These are phyloP conservation scores for Mrakia blollopis DNA, from an alignment of 768 basidiomycete species.

Conservation along the genomic window DNA sequence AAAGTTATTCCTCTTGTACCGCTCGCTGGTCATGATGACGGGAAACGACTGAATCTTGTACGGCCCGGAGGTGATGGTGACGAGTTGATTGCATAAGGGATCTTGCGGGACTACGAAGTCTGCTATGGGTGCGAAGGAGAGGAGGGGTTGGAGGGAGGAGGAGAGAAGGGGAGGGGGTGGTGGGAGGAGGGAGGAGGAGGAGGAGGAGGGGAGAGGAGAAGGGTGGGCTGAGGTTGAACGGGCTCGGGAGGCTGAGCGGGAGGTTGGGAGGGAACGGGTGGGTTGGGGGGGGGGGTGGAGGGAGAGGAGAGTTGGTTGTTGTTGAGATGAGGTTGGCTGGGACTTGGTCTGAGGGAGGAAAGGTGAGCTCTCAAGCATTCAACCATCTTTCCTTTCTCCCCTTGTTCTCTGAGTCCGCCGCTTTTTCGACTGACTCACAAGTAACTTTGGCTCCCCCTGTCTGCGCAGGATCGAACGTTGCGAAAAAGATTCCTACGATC, in stretches of 20 bases:
- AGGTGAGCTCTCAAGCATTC: conserved; percentile 41
- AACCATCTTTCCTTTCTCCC: background rate
- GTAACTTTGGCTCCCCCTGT: conserved; percentile 72
- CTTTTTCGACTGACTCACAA: conserved; percentile 53
- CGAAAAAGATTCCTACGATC: conserved; percentile 45
- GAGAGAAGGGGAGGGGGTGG: conserved; percentile 16
- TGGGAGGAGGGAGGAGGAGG: background rate
- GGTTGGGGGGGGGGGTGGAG: background rate
- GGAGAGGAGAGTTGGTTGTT: background rate
- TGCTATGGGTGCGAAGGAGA: conserved; percentile 85
- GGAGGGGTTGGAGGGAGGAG: conserved; percentile 49
- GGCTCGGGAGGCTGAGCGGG: conserved; percentile 14
- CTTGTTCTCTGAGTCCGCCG: background rate
- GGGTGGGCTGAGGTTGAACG: conserved; percentile 13
- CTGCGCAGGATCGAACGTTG: conserved; percentile 76
- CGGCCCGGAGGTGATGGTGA: conserved; percentile 61
- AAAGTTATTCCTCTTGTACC: conserved; percentile 81
- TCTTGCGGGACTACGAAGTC: conserved; percentile 90
- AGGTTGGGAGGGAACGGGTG: background rate
- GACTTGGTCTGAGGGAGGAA: conserved; percentile 30
- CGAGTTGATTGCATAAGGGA: conserved; percentile 77
- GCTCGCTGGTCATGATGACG: conserved; percentile 55
- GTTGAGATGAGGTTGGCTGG: conserved; percentile 43
- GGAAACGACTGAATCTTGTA: conserved; percentile 92
- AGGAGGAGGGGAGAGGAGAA: background rate